These are phyloP conservation scores for Acanthamoeba castellanii DNA, from an alignment of 208 protist genomes.

Conservation along the genomic window DNA sequence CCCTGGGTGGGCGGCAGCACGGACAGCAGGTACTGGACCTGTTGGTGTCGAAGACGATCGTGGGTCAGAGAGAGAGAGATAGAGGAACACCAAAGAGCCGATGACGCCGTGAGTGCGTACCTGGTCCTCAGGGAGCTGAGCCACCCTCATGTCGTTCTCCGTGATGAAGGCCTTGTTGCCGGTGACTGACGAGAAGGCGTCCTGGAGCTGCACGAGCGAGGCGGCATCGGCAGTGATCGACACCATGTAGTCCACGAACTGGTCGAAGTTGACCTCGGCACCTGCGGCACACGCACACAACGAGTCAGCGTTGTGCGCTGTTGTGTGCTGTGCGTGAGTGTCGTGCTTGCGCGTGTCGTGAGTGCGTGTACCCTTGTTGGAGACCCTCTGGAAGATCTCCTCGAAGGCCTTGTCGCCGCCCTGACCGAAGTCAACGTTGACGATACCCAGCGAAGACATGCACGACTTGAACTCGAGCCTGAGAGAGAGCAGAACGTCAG, in stretches of 20 bases:
- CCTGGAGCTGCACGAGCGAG: conserved; percentile 74
- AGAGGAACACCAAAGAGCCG: neutral
- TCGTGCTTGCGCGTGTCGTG: neutral
- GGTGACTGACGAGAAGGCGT: conserved; percentile 80
- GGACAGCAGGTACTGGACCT: conserved; percentile 68
- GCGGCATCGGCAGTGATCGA: conserved; percentile 75
- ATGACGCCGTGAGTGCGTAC: neutral
- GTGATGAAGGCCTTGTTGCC: conserved; percentile 83
- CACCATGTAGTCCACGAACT: conserved; percentile 84
- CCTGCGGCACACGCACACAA: neutral
- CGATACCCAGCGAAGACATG: conserved; percentile 69
- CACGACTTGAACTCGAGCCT: conserved; percentile 77
- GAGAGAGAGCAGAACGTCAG: neutral
- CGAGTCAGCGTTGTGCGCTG: no score
- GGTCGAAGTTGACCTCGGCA: conserved; percentile 78
- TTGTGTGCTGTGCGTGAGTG: no score
- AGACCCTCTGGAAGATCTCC: conserved; percentile 74
- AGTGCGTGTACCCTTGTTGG: neutral
- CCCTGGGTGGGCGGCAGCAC: conserved; percentile 64
- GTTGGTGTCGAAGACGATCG: neutral
- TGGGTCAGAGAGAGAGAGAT: no score
- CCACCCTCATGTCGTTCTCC: conserved; percentile 80
- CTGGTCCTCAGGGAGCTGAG: conserved; percentile 54
- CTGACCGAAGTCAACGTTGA: conserved; percentile 76
- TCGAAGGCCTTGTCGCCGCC: conserved; percentile 73